Evolutionary conservation across 106 monocot species (phyloP), one percentile per base, ranked within the genome.

Genomic region (Ottelia alismoides): DNA sequence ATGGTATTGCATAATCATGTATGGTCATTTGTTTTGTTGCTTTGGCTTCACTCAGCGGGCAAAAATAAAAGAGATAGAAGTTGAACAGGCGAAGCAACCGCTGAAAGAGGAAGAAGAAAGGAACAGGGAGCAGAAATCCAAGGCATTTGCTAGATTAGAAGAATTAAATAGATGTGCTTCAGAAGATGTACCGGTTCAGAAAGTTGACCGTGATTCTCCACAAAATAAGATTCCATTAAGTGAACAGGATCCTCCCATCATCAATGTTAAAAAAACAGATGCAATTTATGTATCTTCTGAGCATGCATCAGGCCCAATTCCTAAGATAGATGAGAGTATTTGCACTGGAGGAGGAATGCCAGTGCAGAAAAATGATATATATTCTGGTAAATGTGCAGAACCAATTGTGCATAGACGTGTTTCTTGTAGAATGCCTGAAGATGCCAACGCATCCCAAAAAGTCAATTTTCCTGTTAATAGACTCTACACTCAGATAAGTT

Each of bases 101-200:
- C 78, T 74, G 57, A 53, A 61, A 35, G 85, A 89, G 55, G 96
- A 98, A 67, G 82, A 82, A 70, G 89, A 98, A 52, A 62, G 88
- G 20, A 82, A 30, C 52, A 76, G 69, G 51, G 76, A 98, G 31
- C 96, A 82, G 63, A 98, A 66, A 45, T 82, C 96, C 25, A 98
- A 85, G 61, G 89, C 89, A 72, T 82, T 82, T n/a, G 89, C 82
- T 26, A 98, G 90, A 68, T 67, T 98, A 49, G 85, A 89, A 70
- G 96, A 82, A 62, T 55, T 89, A 56, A 85, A 98, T 60, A 67
- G 69, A 19, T 65, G 89, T 25, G 67, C 76, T 27, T 53, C 59
- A 49, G 61, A 47, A 61, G 62, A 66, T 49, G 77, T 20, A 52
- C 53, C 55, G 19, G 81, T 50, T 24, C 43, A 68, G 44, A 57